A percentile compares a stretch with the other conserved stretches of the same genome.
phyloP scores from a whole-genome alignment of 768 basidiomycete species.

The Peribolospora kevripleyi region DNA sequence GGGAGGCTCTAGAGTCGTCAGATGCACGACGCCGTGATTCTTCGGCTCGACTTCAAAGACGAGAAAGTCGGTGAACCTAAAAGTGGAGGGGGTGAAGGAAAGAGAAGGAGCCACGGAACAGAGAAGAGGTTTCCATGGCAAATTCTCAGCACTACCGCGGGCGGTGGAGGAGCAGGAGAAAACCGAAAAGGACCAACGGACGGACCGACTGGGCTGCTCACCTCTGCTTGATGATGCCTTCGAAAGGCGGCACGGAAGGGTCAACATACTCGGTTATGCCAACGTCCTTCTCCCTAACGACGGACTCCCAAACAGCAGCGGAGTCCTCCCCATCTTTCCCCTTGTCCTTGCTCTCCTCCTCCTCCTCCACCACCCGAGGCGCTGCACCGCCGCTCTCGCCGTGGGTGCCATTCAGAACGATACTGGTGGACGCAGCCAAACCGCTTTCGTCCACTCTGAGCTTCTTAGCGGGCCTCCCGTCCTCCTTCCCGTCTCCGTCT shows the following conservation, averaged over 20 bases:
- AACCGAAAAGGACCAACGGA: too few relatives aligned
- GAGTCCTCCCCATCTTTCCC: too few relatives aligned
- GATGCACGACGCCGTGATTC: conserved; percentile 41
- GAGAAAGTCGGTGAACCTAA: conserved; percentile 86
- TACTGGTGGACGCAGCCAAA: too few relatives aligned
- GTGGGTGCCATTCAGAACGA: too few relatives aligned
- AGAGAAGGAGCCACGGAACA: neutral
- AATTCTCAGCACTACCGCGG: neutral
- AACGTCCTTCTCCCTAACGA: conserved; percentile 41
- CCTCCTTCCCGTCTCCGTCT: too few relatives aligned
- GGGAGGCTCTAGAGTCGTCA: too few relatives aligned
- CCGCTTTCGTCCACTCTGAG: too few relatives aligned
- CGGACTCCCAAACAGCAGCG: neutral
- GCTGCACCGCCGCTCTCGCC: too few relatives aligned
- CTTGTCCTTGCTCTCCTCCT: too few relatives aligned
- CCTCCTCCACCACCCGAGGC: too few relatives aligned
- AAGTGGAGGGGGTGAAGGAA: neutral
- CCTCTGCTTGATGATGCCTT: conserved; percentile 95
- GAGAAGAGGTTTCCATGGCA: neutral
- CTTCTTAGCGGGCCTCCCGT: too few relatives aligned
- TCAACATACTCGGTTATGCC: conserved; percentile 74
- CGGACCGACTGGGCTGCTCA: conserved; percentile 18
- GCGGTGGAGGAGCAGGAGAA: too few relatives aligned
- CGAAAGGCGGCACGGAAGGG: conserved; percentile 41
- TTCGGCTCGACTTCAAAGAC: conserved; percentile 75